phyloP scores from a whole-genome alignment of 2,329 filamentous ascomycete species.

The Proliferodiscus dingleyae region DNA sequence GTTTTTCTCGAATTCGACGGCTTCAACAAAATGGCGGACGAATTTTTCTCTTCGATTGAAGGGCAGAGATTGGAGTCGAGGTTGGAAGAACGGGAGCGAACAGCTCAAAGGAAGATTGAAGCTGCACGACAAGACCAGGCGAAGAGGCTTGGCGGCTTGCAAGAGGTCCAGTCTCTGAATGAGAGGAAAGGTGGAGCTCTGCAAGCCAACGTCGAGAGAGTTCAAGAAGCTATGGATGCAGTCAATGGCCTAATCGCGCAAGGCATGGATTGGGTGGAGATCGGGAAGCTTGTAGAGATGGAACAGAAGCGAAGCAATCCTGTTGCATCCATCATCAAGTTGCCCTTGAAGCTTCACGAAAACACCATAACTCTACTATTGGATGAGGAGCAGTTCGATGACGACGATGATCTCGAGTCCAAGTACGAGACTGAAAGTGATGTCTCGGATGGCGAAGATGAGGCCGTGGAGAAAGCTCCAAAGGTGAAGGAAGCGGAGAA shows the following conservation, averaged over 20 bases:
- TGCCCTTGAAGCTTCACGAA: slow-evolving; percentile 85
- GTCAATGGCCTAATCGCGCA: slow-evolving; percentile 88
- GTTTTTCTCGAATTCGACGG: slow-evolving; percentile 72
- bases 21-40: slow-evolving; percentile 91
- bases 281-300: slow-evolving; percentile 79
- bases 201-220: slow-evolving; percentile 81
- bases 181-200: slow-evolving; percentile 85
- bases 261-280: slow-evolving; percentile 97
- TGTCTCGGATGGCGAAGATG: slow-evolving; percentile 55
- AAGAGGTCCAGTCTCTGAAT: slow-evolving; percentile 77
- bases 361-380: slow-evolving; percentile 80
- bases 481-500: slow-evolving; percentile 44
- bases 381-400: slow-evolving; percentile 56
- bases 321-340: slow-evolving; percentile 79
- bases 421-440: slow-evolving; percentile 61
- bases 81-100: slow-evolving; percentile 74
- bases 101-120: slow-evolving; percentile 78
- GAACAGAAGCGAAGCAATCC: slow-evolving; percentile 78
- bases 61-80: slow-evolving; percentile 85
- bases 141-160: slow-evolving; percentile 77
- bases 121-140: slow-evolving; percentile 78
- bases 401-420: slow-evolving; percentile 41
- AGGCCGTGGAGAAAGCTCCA: slow-evolving; percentile 30
- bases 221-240: slow-evolving; percentile 88
- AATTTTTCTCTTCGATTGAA: slow-evolving; percentile 96